Evolutionary conservation across 495 filamentous ascomycete genomes (phyloP).

Genomic region (Aspergillus nidulans): DNA sequence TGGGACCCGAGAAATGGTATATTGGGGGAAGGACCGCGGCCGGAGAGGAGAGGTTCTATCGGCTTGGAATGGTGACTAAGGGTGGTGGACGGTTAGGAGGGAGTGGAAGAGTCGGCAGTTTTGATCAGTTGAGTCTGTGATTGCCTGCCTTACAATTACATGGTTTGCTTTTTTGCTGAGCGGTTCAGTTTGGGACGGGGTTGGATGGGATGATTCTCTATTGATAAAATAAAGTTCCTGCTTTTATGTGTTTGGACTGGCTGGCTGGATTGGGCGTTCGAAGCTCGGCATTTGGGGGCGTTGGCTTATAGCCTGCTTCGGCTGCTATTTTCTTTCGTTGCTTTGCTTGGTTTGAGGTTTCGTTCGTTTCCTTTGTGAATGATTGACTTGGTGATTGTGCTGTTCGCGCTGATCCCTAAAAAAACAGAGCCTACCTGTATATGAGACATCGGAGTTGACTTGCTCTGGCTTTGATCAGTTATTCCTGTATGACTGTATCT

Average conservation of each 20-base stretch:
- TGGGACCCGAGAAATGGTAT: conserved; percentile 80
- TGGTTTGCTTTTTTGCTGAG: neutral
- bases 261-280: neutral
- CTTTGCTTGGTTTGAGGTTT: neutral
- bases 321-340: neutral
- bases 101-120: conserved; percentile 54
- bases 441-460: neutral
- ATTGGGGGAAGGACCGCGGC: conserved; percentile 80
- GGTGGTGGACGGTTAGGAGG: conserved; percentile 47
- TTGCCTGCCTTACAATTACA: neutral
- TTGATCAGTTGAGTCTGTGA: conserved; percentile 61
- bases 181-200: too few species aligned
- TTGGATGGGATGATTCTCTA: neutral
- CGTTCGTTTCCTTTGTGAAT: neutral
- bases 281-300: conserved; percentile 3
- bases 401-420: neutral
- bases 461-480: neutral
- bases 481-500: neutral
- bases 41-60: conserved; percentile 86
- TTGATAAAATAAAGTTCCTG: neutral
- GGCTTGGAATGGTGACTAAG: conserved; percentile 57
- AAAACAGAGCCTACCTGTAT: neutral
- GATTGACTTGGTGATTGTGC: neutral
- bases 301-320: neutral
- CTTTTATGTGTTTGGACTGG: neutral